phyloP scores from a whole-genome alignment of 1,139 yeast species.

The Hansenula sp. region DNA sequence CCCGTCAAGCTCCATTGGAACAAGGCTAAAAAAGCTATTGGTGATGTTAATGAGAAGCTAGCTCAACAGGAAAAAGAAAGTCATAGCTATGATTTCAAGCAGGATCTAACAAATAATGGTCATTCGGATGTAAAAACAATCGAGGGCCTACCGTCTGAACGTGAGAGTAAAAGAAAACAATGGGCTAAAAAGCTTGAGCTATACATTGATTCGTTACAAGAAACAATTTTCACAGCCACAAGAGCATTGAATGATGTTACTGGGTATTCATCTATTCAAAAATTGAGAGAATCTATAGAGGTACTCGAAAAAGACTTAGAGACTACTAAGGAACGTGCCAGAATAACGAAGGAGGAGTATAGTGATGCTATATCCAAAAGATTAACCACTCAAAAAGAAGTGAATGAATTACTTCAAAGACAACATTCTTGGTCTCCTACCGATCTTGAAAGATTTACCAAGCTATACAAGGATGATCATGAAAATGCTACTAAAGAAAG shows the following conservation, averaged over 20 bases:
- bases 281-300: slow-evolving; percentile 60
- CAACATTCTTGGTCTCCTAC: slow-evolving; percentile 75
- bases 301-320: slow-evolving; percentile 45
- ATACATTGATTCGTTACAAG: slow-evolving; percentile 62
- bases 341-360: slow-evolving; percentile 48
- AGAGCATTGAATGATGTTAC: slow-evolving; percentile 84
- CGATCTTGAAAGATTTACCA: slow-evolving; percentile 84
- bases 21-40: slow-evolving; percentile 30
- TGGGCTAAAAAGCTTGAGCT: slow-evolving; percentile 53
- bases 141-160: slow-evolving; percentile 37
- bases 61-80: slow-evolving; percentile 30
- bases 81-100: slow-evolving; percentile 26
- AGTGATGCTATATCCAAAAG: slow-evolving; percentile 62
- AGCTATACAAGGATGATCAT: slow-evolving; percentile 77
- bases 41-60: slow-evolving; percentile 30
- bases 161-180: slow-evolving; percentile 36
- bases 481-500: slow-evolving; percentile 61
- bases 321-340: slow-evolving; percentile 46
- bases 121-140: slow-evolving; percentile 15
- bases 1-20: slow-evolving; percentile 22
- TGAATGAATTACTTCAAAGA: slow-evolving; percentile 83
- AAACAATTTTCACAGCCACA: slow-evolving; percentile 66
- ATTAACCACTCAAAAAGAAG: slow-evolving; percentile 74
- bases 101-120: slow-evolving; percentile 25
- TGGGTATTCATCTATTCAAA: slow-evolving; percentile 83